Conservation (phyloP, 2,329 filamentous ascomycete species). For the Parastagonospora avenae region DNA sequence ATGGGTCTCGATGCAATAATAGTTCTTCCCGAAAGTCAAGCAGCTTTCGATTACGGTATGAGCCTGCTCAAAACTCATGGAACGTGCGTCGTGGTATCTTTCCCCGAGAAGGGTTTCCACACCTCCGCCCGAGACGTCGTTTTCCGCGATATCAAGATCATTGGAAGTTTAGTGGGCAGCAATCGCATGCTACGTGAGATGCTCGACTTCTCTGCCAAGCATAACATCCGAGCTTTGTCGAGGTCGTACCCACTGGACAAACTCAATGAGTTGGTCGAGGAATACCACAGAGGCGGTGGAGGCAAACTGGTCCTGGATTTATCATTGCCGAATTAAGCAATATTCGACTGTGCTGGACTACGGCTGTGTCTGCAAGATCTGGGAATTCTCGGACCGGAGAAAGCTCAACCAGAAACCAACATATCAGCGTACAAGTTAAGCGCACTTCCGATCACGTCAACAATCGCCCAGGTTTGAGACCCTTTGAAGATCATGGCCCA, state of each 20-base stretch:
- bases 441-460: slow-evolving; percentile 49
- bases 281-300: slow-evolving; percentile 52
- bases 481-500: slow-evolving; percentile 52
- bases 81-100: slow-evolving; percentile 54
- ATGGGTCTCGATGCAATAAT: slow-evolving; percentile 55
- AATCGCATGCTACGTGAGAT: slow-evolving; percentile 49
- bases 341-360: neutral
- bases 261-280: slow-evolving; percentile 51
- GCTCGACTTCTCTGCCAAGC: slow-evolving; percentile 46
- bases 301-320: slow-evolving; percentile 55
- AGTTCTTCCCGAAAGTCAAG: slow-evolving; percentile 54
- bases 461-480: slow-evolving; percentile 51
- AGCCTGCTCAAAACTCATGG: slow-evolving; percentile 52
- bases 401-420: slow-evolving; percentile 41
- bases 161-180: slow-evolving; percentile 51
- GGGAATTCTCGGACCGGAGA: too few relatives aligned
- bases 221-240: slow-evolving; percentile 42
- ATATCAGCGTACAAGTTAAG: slow-evolving; percentile 51
- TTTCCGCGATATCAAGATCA: slow-evolving; percentile 51
- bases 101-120: slow-evolving; percentile 52
- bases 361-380: neutral
- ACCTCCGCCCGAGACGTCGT: slow-evolving; percentile 51
- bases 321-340: slow-evolving; percentile 21
- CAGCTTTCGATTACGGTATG: slow-evolving; percentile 55
- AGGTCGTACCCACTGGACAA: slow-evolving; percentile 42